Evolutionary conservation across 371 early-diverging fungal species (phyloP), one percentile per base, ranked within the genome.

Genomic region (Actinomortierella ambigua): DNA sequence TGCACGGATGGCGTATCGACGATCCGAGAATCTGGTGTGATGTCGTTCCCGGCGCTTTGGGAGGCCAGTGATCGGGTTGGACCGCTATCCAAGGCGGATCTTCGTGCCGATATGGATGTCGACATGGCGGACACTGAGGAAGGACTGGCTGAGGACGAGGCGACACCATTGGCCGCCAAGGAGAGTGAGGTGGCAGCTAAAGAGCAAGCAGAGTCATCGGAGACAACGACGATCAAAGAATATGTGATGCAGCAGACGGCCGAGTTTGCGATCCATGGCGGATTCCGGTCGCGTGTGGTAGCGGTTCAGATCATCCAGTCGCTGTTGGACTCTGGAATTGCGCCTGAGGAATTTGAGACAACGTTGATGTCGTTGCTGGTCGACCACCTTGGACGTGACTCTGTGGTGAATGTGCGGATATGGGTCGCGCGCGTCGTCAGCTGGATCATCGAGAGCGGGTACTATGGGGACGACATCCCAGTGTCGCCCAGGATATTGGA

Each of bases 1-100:
- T 85, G 85, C 55, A 79, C 82, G 26, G 87, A 87, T 62, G 75
- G 79, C 47, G 83, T 81, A 39, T 83, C 87, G 1, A 79, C 81
- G 44, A 82, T 87, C 6, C 75, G 87, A 46, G 81, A 83, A 51
- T 83, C 84, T 0, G 87, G 82, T 40, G 82, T 85, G 14, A 66
- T 79, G 61, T 63, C 81, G 9, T 81, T 83, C 67, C 76, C 80
- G 43, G 61, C 75, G 0, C 68, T 73, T 47, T 73, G 75, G 75
- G 68, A 57, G 6, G 63, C 68, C 4, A 63, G 67, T 14, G 46
- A 42, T 14, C 75, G 68, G 4, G 61, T 63, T 3, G 75, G 75
- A 0, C 14, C n/a, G 8, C 24, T 73, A 15, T 50, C 62, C 6
- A 61, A 49, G 50, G 34, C 34, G 7, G 34, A 34, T 6, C 34